These are phyloP conservation scores for Heritiera littoralis DNA, from an alignment of 345 rosid genomes.

Conservation along the genomic window DNA sequence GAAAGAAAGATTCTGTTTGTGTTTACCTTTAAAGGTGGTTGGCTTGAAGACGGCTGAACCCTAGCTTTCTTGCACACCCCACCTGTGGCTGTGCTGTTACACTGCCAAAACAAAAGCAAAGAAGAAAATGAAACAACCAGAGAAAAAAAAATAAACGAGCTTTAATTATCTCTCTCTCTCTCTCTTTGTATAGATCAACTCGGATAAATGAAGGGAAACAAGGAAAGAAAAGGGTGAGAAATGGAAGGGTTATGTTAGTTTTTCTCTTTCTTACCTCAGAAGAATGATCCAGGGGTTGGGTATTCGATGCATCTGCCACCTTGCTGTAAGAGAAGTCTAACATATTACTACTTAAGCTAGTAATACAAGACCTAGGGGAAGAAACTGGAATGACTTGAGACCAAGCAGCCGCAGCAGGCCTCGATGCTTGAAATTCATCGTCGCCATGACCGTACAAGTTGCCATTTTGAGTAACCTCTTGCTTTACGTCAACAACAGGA, in stretches of 20 bases:
- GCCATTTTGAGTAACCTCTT: slow-evolving; percentile 40
- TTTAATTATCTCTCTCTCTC: too few relatives aligned
- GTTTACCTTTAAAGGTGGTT: slow-evolving; percentile 42
- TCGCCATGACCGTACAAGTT: slow-evolving; percentile 35
- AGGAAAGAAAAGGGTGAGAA: background rate
- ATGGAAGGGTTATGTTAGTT: background rate
- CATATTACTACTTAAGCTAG: slow-evolving; percentile 36
- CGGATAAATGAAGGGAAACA: background rate
- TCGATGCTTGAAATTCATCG: slow-evolving; percentile 35
- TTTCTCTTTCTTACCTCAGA: slow-evolving; percentile 36
- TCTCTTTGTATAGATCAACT: background rate
- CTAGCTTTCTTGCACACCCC: slow-evolving; percentile 53
- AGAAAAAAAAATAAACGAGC: background rate
- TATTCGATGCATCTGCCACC: slow-evolving; percentile 17
- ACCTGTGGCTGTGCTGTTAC: slow-evolving; percentile 44
- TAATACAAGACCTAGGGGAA: slow-evolving; percentile 51
- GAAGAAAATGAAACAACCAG: background rate
- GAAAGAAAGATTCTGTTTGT: slow-evolving; percentile 2
- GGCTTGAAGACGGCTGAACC: slow-evolving; percentile 45
- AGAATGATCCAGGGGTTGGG: slow-evolving; percentile 39
- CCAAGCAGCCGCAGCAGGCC: slow-evolving; percentile 27
- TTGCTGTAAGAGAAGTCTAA: slow-evolving; percentile 45
- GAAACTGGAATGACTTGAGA: slow-evolving; percentile 36
- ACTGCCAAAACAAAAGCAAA: slow-evolving; percentile 24
- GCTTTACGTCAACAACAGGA: slow-evolving; percentile 37